A percentile compares a stretch with the other conserved stretches of the same genome.
phyloP scores from a whole-genome alignment of 352 stramenopile species.

The Globisporangium viniferum region DNA sequence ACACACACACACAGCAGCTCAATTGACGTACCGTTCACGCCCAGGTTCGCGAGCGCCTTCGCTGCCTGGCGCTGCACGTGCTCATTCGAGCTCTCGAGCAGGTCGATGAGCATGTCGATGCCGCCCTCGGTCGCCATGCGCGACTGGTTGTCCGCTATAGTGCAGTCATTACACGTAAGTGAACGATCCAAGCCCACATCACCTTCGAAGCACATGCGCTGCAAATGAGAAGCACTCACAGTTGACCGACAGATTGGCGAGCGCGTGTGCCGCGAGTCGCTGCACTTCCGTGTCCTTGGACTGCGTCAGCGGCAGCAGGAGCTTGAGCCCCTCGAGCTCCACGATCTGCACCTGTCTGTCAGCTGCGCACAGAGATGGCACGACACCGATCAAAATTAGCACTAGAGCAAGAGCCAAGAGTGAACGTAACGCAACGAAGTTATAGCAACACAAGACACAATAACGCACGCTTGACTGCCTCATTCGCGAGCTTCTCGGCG shows the following conservation, averaged over 20 bases:
- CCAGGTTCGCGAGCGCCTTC: constrained; percentile 93
- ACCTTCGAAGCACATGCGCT: neutral
- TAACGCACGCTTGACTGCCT: constrained; percentile 89
- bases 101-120: constrained; percentile 92
- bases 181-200: neutral
- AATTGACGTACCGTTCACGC: constrained; percentile 73
- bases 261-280: constrained; percentile 89
- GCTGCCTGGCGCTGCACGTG: constrained; percentile 91
- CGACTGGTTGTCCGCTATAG: constrained; percentile 89
- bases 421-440: neutral
- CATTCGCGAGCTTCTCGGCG: constrained; percentile 93
- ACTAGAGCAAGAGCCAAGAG: neutral
- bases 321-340: constrained; percentile 89
- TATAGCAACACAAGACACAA: neutral
- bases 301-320: constrained; percentile 91
- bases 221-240: constrained; percentile 34
- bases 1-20: neutral
- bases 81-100: constrained; percentile 82
- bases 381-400: neutral
- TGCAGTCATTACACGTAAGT: neutral
- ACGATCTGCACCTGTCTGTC: constrained; percentile 93
- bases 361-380: constrained; percentile 32
- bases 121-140: constrained; percentile 92
- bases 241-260: constrained; percentile 94
- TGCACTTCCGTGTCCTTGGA: constrained; percentile 92